A percentile compares a stretch with the other conserved stretches of the same genome.
Conservation (phyloP, 2,329 filamentous ascomycete species). For the Laburnicola sp. region DNA sequence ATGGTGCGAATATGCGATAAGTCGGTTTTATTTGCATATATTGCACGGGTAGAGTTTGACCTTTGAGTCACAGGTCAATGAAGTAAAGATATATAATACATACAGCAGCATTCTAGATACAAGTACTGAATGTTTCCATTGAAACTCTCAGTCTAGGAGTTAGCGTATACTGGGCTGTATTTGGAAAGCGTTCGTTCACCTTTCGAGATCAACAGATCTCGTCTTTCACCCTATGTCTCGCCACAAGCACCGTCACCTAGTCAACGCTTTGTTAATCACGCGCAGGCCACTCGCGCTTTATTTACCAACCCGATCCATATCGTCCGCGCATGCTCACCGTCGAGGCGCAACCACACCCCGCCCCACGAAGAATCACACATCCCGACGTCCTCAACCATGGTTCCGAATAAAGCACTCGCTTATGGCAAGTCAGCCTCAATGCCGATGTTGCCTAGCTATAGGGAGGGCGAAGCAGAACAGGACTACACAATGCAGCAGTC, state of each 20-base stretch:
- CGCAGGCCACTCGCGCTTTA: not conserved
- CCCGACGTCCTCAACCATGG: not conserved
- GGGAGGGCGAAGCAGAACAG: not conserved
- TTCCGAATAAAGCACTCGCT: not conserved
- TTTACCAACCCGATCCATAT: not conserved
- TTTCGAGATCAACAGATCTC: not conserved
- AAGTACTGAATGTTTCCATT: too few relatives aligned
- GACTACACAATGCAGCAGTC: not conserved
- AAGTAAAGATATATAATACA: too few relatives aligned
- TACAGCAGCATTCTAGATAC: too few relatives aligned
- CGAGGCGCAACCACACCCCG: not conserved
- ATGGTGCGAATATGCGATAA: too few relatives aligned
- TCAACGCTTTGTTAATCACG: not conserved
- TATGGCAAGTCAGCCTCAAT: conserved; percentile 1
- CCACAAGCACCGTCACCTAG: not conserved
- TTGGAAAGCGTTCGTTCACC: not conserved
- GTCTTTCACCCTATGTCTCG: not conserved
- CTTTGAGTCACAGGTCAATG: too few relatives aligned
- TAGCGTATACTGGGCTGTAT: too few relatives aligned
- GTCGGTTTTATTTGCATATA: too few relatives aligned
- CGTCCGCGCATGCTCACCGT: not conserved
- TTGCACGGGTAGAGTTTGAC: too few relatives aligned
- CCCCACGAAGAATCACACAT: too few relatives aligned
- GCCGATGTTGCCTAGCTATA: not conserved
- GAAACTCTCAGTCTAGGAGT: too few relatives aligned